Evolutionary conservation across 1,284 basidiomycete species (phyloP).

Genomic region (Wolfiporia cocos): DNA sequence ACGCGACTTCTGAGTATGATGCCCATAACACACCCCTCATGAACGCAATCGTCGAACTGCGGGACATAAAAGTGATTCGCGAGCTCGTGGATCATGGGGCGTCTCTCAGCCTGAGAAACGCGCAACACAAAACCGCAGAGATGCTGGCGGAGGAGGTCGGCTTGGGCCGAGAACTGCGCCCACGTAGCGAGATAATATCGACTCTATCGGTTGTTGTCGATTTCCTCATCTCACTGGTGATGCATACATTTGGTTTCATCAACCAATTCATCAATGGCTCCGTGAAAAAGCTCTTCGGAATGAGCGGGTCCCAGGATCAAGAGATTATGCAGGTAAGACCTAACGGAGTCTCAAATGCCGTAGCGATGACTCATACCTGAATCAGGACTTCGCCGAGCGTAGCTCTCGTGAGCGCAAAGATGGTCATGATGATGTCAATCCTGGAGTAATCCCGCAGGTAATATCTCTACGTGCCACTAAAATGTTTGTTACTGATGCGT

Average conservation of each 20-base stretch:
- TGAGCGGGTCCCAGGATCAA: background rate
- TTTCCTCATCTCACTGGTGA: slow-evolving; percentile 2
- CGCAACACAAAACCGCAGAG: background rate
- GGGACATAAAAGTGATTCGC: slow-evolving; percentile 4
- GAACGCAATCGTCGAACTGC: slow-evolving; percentile 5
- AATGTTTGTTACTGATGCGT: no score
- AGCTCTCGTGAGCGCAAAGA: no score
- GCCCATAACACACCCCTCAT: slow-evolving; percentile 5
- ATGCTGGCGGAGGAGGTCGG: slow-evolving; percentile 3
- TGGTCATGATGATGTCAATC: no score
- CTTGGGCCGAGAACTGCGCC: slow-evolving; percentile 2
- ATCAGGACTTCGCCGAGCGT: no score
- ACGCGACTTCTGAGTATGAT: slow-evolving; percentile 2
- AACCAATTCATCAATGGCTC: background rate
- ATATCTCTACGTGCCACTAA: no score
- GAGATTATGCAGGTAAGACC: background rate
- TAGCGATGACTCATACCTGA: no score
- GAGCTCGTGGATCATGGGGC: slow-evolving; percentile 7
- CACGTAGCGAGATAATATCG: background rate
- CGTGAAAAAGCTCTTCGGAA: slow-evolving; percentile 1
- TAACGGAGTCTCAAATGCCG: no score
- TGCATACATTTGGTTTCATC: slow-evolving; percentile 1
- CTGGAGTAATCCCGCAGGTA: no score
- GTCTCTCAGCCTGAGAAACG: background rate
- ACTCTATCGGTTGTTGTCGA: background rate